Base-by-base conservation (phyloP, 768 basidiomycete species). In the Ramaria sp. region DNA sequence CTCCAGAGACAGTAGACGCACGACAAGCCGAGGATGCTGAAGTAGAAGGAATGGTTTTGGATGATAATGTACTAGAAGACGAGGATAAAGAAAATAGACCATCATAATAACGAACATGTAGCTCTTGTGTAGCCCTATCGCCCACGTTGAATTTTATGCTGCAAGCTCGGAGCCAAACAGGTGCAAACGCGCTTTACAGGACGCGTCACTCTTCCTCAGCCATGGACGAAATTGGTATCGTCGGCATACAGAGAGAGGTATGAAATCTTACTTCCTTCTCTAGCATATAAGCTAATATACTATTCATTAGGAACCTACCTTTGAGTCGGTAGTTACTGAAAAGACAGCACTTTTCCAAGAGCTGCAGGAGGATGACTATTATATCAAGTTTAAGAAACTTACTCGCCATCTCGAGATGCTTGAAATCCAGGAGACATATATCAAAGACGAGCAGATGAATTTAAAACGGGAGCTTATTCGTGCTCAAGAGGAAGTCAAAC, bases 401-500 rank as follows among this genome's bases (percentile, higher is more conserved):
- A 81, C 89, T 53, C 86, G 91, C 49, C 95, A 99, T 66, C 78
- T 94, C 34, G 93, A 99, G 67, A 91, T 99, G 75, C 83, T 98
- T 38, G 88, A 91, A 53, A 91, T 92, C 27, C 86, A 88, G 65
- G 89, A 97, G 72, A 88, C 88, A 72, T 99, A 98, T 69, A 96
- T 99, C 72, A 95, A 98, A 69, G 95, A 99, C 64, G 96, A 99
- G 70, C 94, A 96, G 65, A 90, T 90, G 15, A 97, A 97, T 66
- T 82, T 99, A 56, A 95, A 98, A 71, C 85, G 95, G 51, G 96
- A 99, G 72, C 86, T 99, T 60, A 88, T 98, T 63, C 91, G 96
- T 57, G 96, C 96, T 0, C 96, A 99, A 68, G 96, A 99, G 70
- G 96, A 99, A 73, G 96, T 99, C 67, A 96, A 97, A 73, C 89